A percentile compares a stretch with the other conserved stretches of the same genome.
phyloP scores from a whole-genome alignment of 2,329 filamentous ascomycete species.

The Trichoderma brevicompactum region DNA sequence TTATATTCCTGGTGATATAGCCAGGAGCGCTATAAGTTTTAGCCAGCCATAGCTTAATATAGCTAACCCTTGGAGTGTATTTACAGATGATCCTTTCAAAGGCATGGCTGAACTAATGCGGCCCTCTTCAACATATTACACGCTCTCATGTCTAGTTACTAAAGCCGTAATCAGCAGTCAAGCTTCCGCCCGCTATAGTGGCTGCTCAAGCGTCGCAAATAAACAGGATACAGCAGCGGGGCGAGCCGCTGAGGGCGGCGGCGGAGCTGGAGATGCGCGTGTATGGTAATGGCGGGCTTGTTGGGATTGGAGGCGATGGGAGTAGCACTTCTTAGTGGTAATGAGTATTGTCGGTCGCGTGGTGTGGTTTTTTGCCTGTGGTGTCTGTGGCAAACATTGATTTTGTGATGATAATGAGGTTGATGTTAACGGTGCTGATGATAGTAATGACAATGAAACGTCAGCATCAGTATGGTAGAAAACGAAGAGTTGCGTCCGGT shows the following conservation, averaged over 20 bases:
- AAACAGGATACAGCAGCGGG: slow-evolving; percentile 34
- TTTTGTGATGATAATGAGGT: no score
- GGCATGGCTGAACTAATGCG: slow-evolving; percentile 46
- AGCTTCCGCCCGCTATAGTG: slow-evolving; percentile 66
- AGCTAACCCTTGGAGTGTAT: slow-evolving; percentile 39
- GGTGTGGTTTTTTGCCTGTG: no score
- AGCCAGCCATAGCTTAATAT: slow-evolving; percentile 39
- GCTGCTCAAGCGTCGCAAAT: slow-evolving; percentile 36
- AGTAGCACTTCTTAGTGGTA: not conserved
- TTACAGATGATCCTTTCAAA: slow-evolving; percentile 37
- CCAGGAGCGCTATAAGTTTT: slow-evolving; percentile 37
- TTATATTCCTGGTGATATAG: slow-evolving; percentile 45
- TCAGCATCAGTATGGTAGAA: not conserved
- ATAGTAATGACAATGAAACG: not conserved
- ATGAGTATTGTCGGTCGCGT: not conserved
- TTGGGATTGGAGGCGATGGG: not conserved
- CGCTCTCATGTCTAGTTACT: slow-evolving; percentile 73
- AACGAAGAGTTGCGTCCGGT: no score
- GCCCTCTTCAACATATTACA: slow-evolving; percentile 57
- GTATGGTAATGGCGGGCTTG: not conserved
- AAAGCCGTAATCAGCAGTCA: slow-evolving; percentile 74
- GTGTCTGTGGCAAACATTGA: no score
- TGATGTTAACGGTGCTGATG: no score
- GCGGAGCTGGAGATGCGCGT: slow-evolving; percentile 22
- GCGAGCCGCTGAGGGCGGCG: slow-evolving; percentile 19